Percentiles rank a stretch among this genome's conserved stretches.
Evolutionary conservation across 148 eudicot species (phyloP).

Genomic region (Fagopyrum esculentum): DNA sequence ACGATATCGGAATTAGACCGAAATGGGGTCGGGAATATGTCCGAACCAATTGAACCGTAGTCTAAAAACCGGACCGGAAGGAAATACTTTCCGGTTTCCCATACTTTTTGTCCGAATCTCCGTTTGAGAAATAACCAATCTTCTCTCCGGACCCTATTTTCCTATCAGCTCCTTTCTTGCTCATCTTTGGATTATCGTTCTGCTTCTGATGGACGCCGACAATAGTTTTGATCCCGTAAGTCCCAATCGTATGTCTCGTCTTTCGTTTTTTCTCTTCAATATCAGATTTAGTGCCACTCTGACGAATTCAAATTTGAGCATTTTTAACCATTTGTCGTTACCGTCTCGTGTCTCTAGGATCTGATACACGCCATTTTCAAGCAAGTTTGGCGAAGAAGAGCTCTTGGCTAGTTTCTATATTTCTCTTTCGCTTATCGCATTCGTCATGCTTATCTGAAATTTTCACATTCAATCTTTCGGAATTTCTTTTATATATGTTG

Average conservation of each 20-base stretch:
- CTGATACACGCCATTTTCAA: constrained; percentile 79
- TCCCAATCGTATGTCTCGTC: constrained; percentile 7
- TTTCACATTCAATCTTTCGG: background rate
- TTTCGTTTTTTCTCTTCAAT: background rate
- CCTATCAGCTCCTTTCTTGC: too few relatives aligned
- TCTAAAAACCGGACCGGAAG: too few relatives aligned
- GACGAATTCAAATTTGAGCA: background rate
- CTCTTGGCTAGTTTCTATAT: constrained; percentile 34
- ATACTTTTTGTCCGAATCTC: too few relatives aligned
- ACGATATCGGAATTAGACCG: too few relatives aligned
- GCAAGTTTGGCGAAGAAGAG: constrained; percentile 61
- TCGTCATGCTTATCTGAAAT: background rate
- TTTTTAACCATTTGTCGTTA: background rate
- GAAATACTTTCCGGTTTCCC: too few relatives aligned
- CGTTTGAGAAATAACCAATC: too few relatives aligned
- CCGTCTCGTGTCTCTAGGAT: constrained; percentile 31
- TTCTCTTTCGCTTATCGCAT: background rate
- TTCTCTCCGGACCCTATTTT: too few relatives aligned
- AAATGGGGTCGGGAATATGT: too few relatives aligned
- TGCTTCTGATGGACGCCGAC: constrained; percentile 6
- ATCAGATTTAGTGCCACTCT: background rate
- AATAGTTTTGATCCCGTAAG: constrained; percentile 6
- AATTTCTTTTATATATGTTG: background rate
- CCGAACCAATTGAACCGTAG: too few relatives aligned
- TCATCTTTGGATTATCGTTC: background rate